Evolutionary conservation across 2,329 filamentous ascomycete genomes (phyloP), one percentile per base, ranked within the genome.

Genomic region (Eutypella sp.): DNA sequence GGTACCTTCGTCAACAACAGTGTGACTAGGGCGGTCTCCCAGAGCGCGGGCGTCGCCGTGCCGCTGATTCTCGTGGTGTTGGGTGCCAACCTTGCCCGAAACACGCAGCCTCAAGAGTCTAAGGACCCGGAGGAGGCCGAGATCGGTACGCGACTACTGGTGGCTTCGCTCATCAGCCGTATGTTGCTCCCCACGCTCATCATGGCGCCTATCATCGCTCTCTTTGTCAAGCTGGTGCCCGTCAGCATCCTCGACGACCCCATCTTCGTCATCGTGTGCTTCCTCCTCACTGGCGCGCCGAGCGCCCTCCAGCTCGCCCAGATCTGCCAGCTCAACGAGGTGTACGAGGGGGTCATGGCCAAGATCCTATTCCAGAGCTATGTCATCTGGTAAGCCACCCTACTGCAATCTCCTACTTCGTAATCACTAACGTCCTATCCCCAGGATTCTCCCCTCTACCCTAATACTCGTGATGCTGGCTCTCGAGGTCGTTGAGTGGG

Each of bases 241-340:
- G 79, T 99, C 60, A 95, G 88, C 72, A 97, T 99, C 57, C 74
- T 99, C 27, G 93, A 95, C 63, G 93, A 99, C 62, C 93, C 93
- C 9, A 99, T 99, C 59, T 99, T 99, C 67, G 84, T 99, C 56
- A 89, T 99, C 56, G 93, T 99, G 29, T 96, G 91, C 70, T 99
- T 97, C 77, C 75, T 99, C 53, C 85, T 99, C 55, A 92, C 89
- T 0, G 93, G 93, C 29, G 93, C 93, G 3, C 93, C 93, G 5
- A 95, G 87, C 52, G 93, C 93, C 22, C 75, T 99, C 53, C 93
- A 99, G 69, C 73, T 99, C 61, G 92, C 93, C 6, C 93, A 99
- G 70, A 99, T 99, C 50, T 99, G 93, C 70, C 93, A 97, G 75
- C 87, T 97, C 70, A 99, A 99, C 68, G 86, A 86, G 52, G 93